phyloP scores from a whole-genome alignment of 257 asterid genomes.

The Nicotiana otophora region DNA sequence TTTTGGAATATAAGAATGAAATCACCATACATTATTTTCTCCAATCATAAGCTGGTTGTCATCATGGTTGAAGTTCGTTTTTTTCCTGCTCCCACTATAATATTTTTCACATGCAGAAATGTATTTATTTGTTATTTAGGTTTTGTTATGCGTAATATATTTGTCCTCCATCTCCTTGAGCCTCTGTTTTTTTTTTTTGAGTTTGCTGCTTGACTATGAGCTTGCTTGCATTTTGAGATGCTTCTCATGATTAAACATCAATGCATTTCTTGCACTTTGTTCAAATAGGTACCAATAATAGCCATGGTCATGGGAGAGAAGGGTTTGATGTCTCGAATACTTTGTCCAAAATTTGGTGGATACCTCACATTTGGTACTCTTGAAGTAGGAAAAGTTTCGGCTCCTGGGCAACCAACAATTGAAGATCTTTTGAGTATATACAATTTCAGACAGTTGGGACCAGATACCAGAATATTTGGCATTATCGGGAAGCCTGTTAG shows the following conservation, averaged over 20 bases:
- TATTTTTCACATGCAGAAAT: background rate
- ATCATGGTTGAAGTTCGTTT: background rate
- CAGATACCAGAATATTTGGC: constrained; percentile 86
- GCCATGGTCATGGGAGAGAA: constrained; percentile 99
- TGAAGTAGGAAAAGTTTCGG: constrained; percentile 80
- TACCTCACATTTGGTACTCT: constrained; percentile 92
- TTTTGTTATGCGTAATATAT: background rate
- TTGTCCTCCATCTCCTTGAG: background rate
- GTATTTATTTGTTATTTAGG: background rate
- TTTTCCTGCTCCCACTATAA: background rate
- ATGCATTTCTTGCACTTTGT: constrained; percentile 11
- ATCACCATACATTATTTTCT: background rate
- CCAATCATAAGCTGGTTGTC: background rate
- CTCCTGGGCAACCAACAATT: constrained; percentile 97
- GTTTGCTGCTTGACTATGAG: background rate
- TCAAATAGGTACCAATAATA: constrained; percentile 71
- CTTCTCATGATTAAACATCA: background rate
- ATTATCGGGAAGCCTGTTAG: constrained; percentile 90
- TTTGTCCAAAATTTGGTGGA: constrained; percentile 94
- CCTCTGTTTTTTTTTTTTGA: background rate
- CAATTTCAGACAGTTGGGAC: constrained; percentile 69
- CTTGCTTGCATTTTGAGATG: background rate
- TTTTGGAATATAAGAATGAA: background rate
- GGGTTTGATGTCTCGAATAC: constrained; percentile 83
- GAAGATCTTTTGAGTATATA: constrained; percentile 68